A percentile compares a stretch with the other conserved stretches of the same genome.
Conservation (phyloP, 495 filamentous ascomycete species). For the Hypoxylon perforatum region DNA sequence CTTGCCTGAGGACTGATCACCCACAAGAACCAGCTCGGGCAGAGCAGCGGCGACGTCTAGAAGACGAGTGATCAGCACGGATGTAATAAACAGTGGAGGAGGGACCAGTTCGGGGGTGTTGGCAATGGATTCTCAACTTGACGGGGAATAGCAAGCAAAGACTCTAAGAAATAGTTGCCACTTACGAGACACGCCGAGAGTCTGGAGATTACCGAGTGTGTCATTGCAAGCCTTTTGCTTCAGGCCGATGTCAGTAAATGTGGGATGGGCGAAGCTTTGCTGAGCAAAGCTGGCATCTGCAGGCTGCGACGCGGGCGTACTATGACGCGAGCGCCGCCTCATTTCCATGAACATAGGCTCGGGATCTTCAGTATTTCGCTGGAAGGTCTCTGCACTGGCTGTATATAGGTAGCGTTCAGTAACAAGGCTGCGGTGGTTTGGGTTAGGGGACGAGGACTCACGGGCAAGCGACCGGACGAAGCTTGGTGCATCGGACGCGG, state of each 20-base stretch:
- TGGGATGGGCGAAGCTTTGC: slow-evolving; percentile 45
- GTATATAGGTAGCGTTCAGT: slow-evolving; percentile 8
- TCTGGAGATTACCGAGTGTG: slow-evolving; percentile 58
- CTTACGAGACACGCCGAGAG: slow-evolving; percentile 56
- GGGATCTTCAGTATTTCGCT: slow-evolving; percentile 35
- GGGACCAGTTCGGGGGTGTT: no score
- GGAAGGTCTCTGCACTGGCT: slow-evolving; percentile 43
- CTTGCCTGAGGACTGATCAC: slow-evolving; percentile 85
- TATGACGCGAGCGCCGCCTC: slow-evolving; percentile 20
- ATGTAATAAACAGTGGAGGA: not conserved
- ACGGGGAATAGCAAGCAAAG: not conserved
- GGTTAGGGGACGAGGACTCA: slow-evolving; percentile 20
- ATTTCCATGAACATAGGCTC: slow-evolving; percentile 45
- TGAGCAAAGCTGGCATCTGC: slow-evolving; percentile 44
- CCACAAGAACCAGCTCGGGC: slow-evolving; percentile 81
- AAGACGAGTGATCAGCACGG: slow-evolving; percentile 5
- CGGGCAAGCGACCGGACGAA: slow-evolving; percentile 44
- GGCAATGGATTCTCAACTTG: no score
- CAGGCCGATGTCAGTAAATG: slow-evolving; percentile 56
- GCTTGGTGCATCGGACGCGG: slow-evolving; percentile 7
- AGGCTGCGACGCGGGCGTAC: slow-evolving; percentile 40
- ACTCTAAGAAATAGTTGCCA: not conserved
- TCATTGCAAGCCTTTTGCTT: slow-evolving; percentile 60
- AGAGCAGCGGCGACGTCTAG: slow-evolving; percentile 66
- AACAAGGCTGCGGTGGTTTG: not conserved